Conservation (phyloP, 2,329 filamentous ascomycete genomes). For the Ascosphaera aggregata region DNA sequence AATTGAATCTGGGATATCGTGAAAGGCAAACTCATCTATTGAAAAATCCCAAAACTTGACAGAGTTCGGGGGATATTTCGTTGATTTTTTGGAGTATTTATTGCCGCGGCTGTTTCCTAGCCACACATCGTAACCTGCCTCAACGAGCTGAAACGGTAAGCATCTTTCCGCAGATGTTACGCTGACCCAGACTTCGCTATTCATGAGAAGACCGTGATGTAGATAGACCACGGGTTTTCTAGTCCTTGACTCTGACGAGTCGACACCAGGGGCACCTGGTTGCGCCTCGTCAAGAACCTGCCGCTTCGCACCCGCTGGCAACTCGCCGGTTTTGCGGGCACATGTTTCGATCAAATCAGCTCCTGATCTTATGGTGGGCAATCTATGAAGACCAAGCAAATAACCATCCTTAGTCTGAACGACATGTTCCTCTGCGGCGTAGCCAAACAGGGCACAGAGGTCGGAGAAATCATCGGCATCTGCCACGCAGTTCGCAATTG, state of each 20-base stretch:
- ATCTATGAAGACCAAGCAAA: conserved; percentile 65
- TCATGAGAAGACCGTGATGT: conserved; percentile 94
- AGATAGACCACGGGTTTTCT: conserved; percentile 78
- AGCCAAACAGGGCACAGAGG: conserved; percentile 76
- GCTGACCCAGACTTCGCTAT: conserved; percentile 95
- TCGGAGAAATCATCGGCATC: conserved; percentile 83
- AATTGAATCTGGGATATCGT: conserved; percentile 92
- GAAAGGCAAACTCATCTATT: conserved; percentile 93
- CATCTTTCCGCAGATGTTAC: conserved; percentile 67
- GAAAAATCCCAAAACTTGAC: conserved; percentile 88
- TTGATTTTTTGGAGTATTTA: conserved; percentile 95
- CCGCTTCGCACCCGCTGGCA: conserved; percentile 47
- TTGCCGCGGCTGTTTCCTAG: conserved; percentile 95
- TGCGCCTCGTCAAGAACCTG: conserved; percentile 48
- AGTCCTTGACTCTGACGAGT: no score
- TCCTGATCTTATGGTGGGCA: no score
- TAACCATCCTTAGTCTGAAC: conserved; percentile 90
- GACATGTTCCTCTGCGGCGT: conserved; percentile 87
- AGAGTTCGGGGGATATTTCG: conserved; percentile 49
- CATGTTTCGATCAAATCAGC: no score
- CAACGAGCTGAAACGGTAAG: conserved; percentile 70
- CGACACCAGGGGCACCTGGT: conserved; percentile 34
- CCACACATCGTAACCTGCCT: conserved; percentile 91
- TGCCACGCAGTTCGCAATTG: conserved; percentile 51
- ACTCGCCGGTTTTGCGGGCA: conserved; percentile 58